Evolutionary conservation across 2,329 filamentous ascomycete species (phyloP).

Genomic region (Chrysoporthe austroafricana): DNA sequence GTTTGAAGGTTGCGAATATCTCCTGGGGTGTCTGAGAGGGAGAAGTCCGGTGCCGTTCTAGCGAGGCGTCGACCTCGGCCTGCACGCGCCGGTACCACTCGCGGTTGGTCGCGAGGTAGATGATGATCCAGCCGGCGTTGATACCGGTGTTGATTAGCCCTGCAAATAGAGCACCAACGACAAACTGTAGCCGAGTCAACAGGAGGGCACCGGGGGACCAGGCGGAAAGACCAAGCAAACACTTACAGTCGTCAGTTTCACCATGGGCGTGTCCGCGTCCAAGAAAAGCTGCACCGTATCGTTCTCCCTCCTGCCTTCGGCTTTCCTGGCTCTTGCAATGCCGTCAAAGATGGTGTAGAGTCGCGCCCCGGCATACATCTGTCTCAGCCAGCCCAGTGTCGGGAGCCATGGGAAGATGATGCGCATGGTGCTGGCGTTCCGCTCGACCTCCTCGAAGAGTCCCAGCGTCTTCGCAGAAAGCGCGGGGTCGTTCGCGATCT

Average conservation of each 20-base stretch:
- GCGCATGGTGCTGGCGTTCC: slow-evolving; percentile 44
- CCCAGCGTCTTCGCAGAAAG: slow-evolving; percentile 47
- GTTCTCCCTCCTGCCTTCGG: slow-evolving; percentile 45
- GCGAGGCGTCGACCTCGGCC: slow-evolving; percentile 50
- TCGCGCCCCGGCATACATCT: slow-evolving; percentile 48
- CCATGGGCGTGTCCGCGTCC: slow-evolving; percentile 51
- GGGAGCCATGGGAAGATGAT: slow-evolving; percentile 60
- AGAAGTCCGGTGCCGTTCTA: slow-evolving; percentile 45
- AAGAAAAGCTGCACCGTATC: slow-evolving; percentile 59
- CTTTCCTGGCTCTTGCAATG: slow-evolving; percentile 51
- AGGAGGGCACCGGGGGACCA: background rate
- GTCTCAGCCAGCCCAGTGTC: slow-evolving; percentile 45
- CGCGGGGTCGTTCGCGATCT: slow-evolving; percentile 53
- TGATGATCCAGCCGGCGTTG: slow-evolving; percentile 57
- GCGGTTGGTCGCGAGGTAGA: slow-evolving; percentile 51
- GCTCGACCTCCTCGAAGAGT: slow-evolving; percentile 53
- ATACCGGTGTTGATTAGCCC: slow-evolving; percentile 62
- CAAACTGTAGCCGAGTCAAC: slow-evolving; percentile 42
- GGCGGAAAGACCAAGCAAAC: background rate
- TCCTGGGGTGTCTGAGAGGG: slow-evolving; percentile 39
- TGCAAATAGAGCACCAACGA: slow-evolving; percentile 58
- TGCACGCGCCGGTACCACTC: slow-evolving; percentile 50
- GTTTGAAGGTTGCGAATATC: slow-evolving; percentile 47
- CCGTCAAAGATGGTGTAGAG: slow-evolving; percentile 54
- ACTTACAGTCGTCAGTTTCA: slow-evolving; percentile 47